Evolutionary conservation across 495 filamentous ascomycete species (phyloP).

Genomic region (Aspergillus baeticus): DNA sequence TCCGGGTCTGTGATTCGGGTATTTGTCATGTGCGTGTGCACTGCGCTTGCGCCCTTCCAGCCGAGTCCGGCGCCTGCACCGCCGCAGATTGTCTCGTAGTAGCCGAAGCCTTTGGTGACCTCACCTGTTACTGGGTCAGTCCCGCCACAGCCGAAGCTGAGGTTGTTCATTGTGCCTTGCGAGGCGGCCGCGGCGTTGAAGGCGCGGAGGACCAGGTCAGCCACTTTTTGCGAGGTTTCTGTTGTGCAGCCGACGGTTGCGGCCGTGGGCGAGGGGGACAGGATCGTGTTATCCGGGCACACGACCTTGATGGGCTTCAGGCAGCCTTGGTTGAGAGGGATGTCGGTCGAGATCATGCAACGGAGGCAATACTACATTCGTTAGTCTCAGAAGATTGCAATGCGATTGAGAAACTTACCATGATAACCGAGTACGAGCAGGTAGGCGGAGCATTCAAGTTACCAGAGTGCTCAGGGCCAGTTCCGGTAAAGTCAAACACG

Average conservation of each 20-base stretch:
- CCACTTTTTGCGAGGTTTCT: constrained; percentile 76
- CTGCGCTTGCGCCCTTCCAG: constrained; percentile 82
- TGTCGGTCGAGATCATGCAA: constrained; percentile 82
- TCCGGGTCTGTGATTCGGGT: constrained; percentile 93
- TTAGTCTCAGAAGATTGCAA: not conserved
- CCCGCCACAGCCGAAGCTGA: constrained; percentile 42
- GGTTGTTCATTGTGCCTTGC: constrained; percentile 87
- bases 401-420: constrained; percentile 13
- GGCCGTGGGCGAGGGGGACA: constrained; percentile 76
- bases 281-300: constrained; percentile 74
- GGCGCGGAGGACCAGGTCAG: constrained; percentile 83
- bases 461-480: constrained; percentile 85
- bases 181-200: constrained; percentile 82
- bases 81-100: constrained; percentile 93
- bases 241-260: constrained; percentile 84
- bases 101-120: constrained; percentile 67
- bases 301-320: constrained; percentile 76
- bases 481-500: constrained; percentile 80
- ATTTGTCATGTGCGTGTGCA: constrained; percentile 96
- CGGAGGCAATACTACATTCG: constrained; percentile 67
- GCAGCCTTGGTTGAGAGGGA: constrained; percentile 93
- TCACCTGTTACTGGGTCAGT: constrained; percentile 25
- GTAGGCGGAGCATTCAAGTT: constrained; percentile 91
- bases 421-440: constrained; percentile 73
- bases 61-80: constrained; percentile 77